Base-by-base conservation (phyloP, 2,329 filamentous ascomycete genomes). In the Fusarium graminum region DNA sequence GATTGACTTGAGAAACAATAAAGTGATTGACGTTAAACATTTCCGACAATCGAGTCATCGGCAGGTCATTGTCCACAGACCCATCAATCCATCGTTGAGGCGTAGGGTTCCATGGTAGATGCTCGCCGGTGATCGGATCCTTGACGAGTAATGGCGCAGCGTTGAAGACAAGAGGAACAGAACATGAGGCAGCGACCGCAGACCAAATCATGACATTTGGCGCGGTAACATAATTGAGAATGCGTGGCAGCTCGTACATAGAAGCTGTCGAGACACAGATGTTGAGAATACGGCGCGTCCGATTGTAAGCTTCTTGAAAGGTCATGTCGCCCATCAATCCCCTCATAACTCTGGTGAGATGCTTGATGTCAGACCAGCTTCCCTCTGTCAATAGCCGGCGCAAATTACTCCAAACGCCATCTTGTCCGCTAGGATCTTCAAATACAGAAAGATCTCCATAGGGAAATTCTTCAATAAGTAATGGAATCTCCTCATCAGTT, bases 11-110 rank as follows among this genome's bases (percentile, higher is more conserved):
- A 0, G 93, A 97, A 17, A 97, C 94, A 69, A 98, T 97, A 74
- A 97, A 97, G 75, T 97, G 94, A 74, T 97, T 97, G 75, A 97
- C 94, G 74, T 97, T 97, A 82, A 97, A 97, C 91, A 97, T 94
- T 74, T 97, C 93, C 1, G 93, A 89, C 16, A 98, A 83, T 3
- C 92, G 88, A 19, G 90, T 93, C 88, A 97, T 97, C 3, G 94
- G 94, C 4, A 98, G 82, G 76, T 98, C 94, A 60, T 95, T 95
- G 75, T 97, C 93, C 22, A 98, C 92, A 1, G 94, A 97, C 1
- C 94, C 94, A 75, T 98, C 94, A 50, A 98, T 97, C 86, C 92
- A 97, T 67, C 88, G 88, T 74, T 93, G 91, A 28, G 92, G 90
- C 5, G 90, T 90, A 14, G 93, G 91, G 70, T 95, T 94, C 94